Evolutionary conservation across 1,139 yeast species (phyloP), one percentile per base, ranked within the genome.

Genomic region (Candida sp.): DNA sequence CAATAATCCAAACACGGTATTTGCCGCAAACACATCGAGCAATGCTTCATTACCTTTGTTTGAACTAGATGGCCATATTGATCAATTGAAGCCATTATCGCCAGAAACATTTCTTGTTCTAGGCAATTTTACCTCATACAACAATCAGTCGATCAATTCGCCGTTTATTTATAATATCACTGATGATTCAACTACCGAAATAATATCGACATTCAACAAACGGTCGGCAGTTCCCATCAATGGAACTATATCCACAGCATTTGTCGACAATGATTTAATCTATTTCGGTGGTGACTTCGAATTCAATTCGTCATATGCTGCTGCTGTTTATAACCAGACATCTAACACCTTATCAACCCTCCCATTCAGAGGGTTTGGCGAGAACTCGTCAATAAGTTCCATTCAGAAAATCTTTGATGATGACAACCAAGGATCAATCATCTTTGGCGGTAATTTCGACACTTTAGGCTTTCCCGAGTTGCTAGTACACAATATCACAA

Each of bases 211-310:
- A 4, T 45, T 46, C 22, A 52, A 51, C 23, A 59, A 56, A 43
- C 45, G 61, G 38, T 73, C 67, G 35, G 52, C 54, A 32, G 40
- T 42, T 36, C 50, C 53, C 52, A 73, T 47, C 48, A 52, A 65
- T 34, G 95, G 95, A 1, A 55, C 70, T 0, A 79, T 86, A 4
- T 66, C 64, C 21, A 67, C 87, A 0, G 69, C 82, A 1, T 75
- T 70, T 54, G 54, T 68, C 2, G 78, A 75, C 46, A 63, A 66
- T 29, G 67, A 75, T 15, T 51, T 77, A 22, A 73, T 90, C 0
- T 90, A 87, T 57, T 75, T 88, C 42, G 99, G 98, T 7, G 99
- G 99, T 23, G 72, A 79, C 47, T 81, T 93, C 54, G 62, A 73
- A 12, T 84, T 63, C 55, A 70, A 79, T 46, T 64, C 71, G 35